These are phyloP conservation scores for Trichoderma sp. DNA, from an alignment of 2,329 filamentous ascomycete species.

Conservation along the genomic window DNA sequence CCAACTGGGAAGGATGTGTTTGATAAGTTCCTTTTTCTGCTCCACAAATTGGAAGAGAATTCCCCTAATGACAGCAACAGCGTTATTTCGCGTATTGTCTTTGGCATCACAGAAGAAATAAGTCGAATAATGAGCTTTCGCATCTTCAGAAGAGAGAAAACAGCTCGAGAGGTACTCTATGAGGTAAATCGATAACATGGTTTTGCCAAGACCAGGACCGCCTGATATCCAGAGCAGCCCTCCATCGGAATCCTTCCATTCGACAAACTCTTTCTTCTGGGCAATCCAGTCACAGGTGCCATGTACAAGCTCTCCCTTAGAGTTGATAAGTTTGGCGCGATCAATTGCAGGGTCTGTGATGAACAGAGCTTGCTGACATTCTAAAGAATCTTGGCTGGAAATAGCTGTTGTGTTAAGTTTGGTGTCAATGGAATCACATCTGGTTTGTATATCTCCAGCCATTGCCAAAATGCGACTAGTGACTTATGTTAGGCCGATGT, in stretches of 20 bases:
- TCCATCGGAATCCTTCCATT: background rate
- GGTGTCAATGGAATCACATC: background rate
- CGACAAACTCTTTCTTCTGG: background rate
- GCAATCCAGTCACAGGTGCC: slow-evolving; percentile 7
- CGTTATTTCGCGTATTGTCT: background rate
- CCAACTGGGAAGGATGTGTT: background rate
- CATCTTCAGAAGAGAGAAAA: background rate
- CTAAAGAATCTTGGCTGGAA: background rate
- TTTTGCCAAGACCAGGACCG: slow-evolving; percentile 3
- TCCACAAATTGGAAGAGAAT: background rate
- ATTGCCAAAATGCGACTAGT: background rate
- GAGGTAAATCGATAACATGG: slow-evolving; percentile 1
- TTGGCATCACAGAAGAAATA: background rate
- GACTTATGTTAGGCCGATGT: too few relatives aligned
- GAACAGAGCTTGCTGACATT: background rate
- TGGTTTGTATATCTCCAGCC: background rate
- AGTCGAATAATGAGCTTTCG: background rate
- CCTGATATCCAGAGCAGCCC: slow-evolving; percentile 15
- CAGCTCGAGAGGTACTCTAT: background rate
- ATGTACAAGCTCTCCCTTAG: background rate
- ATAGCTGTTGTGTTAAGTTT: background rate
- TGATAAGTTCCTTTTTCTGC: background rate
- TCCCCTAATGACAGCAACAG: background rate
- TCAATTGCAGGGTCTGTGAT: slow-evolving; percentile 1
- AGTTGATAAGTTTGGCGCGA: background rate